Base-by-base conservation (phyloP, 1,284 basidiomycete species). In the Ceratobasidium sp. region DNA sequence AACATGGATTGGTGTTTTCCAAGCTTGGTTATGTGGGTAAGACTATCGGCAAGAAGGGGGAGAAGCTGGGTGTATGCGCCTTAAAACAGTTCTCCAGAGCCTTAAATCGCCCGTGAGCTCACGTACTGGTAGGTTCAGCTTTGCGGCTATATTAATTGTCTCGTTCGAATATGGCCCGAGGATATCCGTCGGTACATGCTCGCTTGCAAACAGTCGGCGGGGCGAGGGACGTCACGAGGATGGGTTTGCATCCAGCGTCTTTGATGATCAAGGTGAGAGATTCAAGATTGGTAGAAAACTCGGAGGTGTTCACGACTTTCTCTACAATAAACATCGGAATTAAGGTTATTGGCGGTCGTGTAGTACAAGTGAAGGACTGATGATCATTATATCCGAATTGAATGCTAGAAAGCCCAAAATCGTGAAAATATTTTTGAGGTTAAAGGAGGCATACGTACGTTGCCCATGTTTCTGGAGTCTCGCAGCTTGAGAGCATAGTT, bases 401-500 rank as follows among this genome's bases (percentile, higher is more conserved):
- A 44, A 73, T 73, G 17, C 70, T 73, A 17, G 4, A 46, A 46
- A 37, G 1, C 40, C 17, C 34, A 22, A n/a, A 19, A 40, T 11
- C 15, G 44, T 73, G 29, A 7, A n/a, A 51, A 3, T 29, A 25
- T 40, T 40, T 40, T 57, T 29, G 17, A 29, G 17, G 19, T 37
- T 4, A 49, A n/a, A 32, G 17, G 51, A 29, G 11, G 19, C 22
- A 44, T 1, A 73, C 70, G 15, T 73, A 73, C 70, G 70, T 73
- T 29, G 70, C 70, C 37, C 19, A 73, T 37, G 70, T 73, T 49
- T 73, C 70, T 17, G 70, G 57, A 15, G 46, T 73, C 32, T 62
- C 51, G 59, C 70, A 73, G 70, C 70, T 73, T n/a, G 70, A 32
- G n/a, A 73, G 70, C 70, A 73, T 73, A 25, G 70, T 73, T 22